phyloP scores from a whole-genome alignment of 1,284 basidiomycete genomes.

The Fomitopsis palustris region DNA sequence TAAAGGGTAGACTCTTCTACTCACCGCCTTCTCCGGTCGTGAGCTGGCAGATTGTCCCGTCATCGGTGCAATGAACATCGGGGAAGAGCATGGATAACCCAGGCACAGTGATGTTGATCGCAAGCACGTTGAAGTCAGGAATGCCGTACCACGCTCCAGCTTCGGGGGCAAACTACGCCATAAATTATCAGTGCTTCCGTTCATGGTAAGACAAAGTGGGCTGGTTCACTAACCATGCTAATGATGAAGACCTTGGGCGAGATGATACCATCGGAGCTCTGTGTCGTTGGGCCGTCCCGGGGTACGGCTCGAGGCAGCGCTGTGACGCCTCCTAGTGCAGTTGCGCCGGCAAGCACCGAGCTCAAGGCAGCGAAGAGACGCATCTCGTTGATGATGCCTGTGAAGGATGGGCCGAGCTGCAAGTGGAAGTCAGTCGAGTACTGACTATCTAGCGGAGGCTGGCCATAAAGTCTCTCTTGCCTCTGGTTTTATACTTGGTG shows the following conservation, averaged over 20 bases:
- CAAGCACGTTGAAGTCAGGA: conserved; percentile 30
- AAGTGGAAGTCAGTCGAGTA: background rate
- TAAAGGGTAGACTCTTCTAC: background rate
- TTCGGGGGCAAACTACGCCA: conserved; percentile 15
- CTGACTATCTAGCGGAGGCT: background rate
- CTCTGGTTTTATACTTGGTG: background rate
- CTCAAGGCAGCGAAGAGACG: background rate
- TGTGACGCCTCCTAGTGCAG: background rate
- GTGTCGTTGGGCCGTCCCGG: background rate
- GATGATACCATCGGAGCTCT: background rate
- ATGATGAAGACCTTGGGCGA: conserved; percentile 16
- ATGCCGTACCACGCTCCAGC: conserved; percentile 16
- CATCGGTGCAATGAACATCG: conserved; percentile 36
- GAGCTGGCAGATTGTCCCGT: conserved; percentile 37
- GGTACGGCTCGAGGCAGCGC: background rate
- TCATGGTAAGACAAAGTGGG: background rate
- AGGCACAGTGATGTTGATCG: conserved; percentile 30
- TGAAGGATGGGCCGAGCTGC: background rate
- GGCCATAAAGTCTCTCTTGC: background rate
- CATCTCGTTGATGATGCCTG: background rate
- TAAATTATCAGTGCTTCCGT: background rate
- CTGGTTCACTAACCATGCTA: conserved; percentile 8
- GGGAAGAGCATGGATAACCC: conserved; percentile 44
- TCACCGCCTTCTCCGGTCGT: conserved; percentile 32
- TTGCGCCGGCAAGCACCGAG: background rate